A percentile compares a stretch with the other conserved stretches of the same genome.
Evolutionary conservation across 2,329 filamentous ascomycete species (phyloP).

Genomic region (Hortaea sp.): DNA sequence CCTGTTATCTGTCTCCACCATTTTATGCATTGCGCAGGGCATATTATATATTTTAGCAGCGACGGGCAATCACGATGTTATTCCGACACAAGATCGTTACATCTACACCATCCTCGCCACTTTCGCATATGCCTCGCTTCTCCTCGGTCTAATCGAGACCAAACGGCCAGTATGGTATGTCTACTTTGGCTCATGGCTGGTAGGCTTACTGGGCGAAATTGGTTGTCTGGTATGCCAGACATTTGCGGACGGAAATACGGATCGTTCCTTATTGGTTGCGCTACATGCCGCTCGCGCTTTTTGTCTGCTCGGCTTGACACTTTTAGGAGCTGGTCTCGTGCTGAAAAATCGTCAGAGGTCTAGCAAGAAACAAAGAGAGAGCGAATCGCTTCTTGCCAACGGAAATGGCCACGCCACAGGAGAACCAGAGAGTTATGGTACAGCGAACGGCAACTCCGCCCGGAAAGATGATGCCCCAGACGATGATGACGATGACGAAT

Average conservation of each 20-base stretch:
- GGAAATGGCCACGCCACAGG: conserved; percentile 8
- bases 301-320: conserved; percentile 7
- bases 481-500: conserved; percentile 11
- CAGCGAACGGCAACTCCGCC: not conserved
- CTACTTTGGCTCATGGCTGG: conserved; percentile 17
- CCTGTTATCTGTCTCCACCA: conserved; percentile 8
- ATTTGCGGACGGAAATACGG: conserved; percentile 4
- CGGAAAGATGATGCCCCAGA: conserved; percentile 1
- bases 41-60: conserved; percentile 11
- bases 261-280: conserved; percentile 5
- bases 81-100: conserved; percentile 14
- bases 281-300: conserved; percentile 10
- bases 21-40: conserved; percentile 9
- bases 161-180: conserved; percentile 20
- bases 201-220: conserved; percentile 15
- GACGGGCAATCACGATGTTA: conserved; percentile 4
- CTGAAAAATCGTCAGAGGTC: conserved; percentile 9
- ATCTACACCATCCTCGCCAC: conserved; percentile 14
- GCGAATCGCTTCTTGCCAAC: conserved; percentile 14
- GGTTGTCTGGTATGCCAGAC: conserved; percentile 11
- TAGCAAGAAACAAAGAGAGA: conserved; percentile 11
- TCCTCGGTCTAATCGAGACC: conserved; percentile 16
- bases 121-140: conserved; percentile 12
- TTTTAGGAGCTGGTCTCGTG: conserved; percentile 6
- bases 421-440: conserved; percentile 2